phyloP scores from a whole-genome alignment of 2,329 filamentous ascomycete species.

The Kalaharituber pfeilii region DNA sequence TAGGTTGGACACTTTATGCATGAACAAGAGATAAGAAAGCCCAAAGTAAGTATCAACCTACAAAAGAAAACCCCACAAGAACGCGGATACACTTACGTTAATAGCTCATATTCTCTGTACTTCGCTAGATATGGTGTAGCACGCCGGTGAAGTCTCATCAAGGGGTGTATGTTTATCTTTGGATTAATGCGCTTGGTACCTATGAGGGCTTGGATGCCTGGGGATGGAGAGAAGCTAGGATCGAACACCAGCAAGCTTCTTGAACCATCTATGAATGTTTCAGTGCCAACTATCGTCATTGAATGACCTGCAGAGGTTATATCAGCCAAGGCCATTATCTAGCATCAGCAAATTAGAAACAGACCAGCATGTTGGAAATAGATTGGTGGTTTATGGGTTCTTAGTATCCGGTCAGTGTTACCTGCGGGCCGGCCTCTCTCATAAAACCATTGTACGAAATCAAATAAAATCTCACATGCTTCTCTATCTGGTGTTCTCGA shows the following conservation, averaged over 20 bases:
- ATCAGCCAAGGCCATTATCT: neutral
- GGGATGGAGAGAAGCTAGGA: constrained; percentile 58
- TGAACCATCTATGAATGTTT: constrained; percentile 46
- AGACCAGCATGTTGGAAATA: constrained; percentile 61
- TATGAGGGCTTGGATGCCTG: constrained; percentile 42
- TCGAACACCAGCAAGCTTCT: constrained; percentile 71
- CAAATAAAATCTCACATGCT: constrained; percentile 40
- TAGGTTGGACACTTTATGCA: neutral
- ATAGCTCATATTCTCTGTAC: constrained; percentile 61
- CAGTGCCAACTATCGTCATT: constrained; percentile 73
- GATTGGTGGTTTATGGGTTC: constrained; percentile 60
- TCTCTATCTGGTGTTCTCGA: constrained; percentile 32
- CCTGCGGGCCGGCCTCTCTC: constrained; percentile 26
- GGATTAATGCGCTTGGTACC: constrained; percentile 32
- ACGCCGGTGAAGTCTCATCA: constrained; percentile 58
- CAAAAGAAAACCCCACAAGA: neutral
- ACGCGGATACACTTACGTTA: constrained; percentile 39
- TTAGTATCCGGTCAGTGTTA: constrained; percentile 38
- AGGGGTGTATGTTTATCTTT: constrained; percentile 33
- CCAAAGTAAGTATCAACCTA: neutral
- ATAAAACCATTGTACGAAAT: constrained; percentile 60
- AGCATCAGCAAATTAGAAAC: neutral
- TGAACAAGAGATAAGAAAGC: neutral
- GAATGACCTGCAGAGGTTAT: constrained; percentile 51
- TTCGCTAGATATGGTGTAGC: constrained; percentile 48